Base-by-base conservation (phyloP, 805 yeast genomes). In the Barnettozyma sucrosica region DNA sequence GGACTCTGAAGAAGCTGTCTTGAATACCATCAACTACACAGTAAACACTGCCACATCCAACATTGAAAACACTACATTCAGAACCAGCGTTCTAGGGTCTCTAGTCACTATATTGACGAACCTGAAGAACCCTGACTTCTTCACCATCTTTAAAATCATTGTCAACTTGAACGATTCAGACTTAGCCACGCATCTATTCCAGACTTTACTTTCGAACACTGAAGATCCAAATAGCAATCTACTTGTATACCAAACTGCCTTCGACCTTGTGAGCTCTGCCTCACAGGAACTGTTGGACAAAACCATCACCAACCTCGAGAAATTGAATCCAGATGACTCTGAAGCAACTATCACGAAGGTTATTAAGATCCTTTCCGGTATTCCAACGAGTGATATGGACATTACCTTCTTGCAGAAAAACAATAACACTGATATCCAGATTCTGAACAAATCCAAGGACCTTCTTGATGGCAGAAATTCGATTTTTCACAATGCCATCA, bases 401-500 rank as follows among this genome's bases (percentile, higher is more conserved):
- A 82, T 88, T 54, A 89, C 98, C 2, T 93, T 93, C 64, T 71
- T 93, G 56, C 79, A 81, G 67, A 81, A 85, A 62, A 85, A 92
- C 69, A 87, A 88, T 69, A 86, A 87, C 66, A 85, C 96, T 32
- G 98, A 93, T 65, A 72, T 82, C 48, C 76, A 83, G 44, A 82
- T 92, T 49, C 74, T 93, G 59, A 85, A 86, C 66, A 85, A 85
- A 60, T 78, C 97, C 7, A 89, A 89, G 66, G 77, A 80, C 49
- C 74, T 79, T 9, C 73, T 93, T 54, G 99, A 93, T 63, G 96
- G 96, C 41, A 81, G 96, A 67, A 85, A 81, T 63, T 93, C 99
- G 11, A 80, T 93, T 54, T 90, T 87, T 77, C 99, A 93, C 69
- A 84, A 95, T 21, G 99, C 97, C 7, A 89, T 93, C 43, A 88